These are phyloP conservation scores for Neurospora discreta DNA, from an alignment of 495 filamentous ascomycete genomes.

Conservation along the genomic window DNA sequence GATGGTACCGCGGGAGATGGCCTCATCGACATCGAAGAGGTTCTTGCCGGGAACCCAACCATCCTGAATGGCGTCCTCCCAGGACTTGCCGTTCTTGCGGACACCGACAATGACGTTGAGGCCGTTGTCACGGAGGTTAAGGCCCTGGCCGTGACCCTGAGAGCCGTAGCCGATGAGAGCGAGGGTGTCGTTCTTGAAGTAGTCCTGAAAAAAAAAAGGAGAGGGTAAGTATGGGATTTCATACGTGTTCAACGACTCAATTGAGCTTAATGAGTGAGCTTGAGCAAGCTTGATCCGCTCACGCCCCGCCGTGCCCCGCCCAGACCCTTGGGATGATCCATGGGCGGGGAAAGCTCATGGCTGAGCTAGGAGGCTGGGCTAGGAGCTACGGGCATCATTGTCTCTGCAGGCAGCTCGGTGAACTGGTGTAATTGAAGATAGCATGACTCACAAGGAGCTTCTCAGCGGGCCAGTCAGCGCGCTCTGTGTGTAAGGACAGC, in stretches of 20 bases:
- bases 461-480: constrained; percentile 94
- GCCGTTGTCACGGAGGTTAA: constrained; percentile 98
- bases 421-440: neutral
- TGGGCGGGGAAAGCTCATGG: neutral
- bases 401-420: neutral
- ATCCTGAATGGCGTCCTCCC: constrained; percentile 93
- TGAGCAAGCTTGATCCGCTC: neutral
- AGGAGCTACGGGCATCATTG: neutral
- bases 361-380: neutral
- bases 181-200: constrained; percentile 99
- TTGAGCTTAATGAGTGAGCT: neutral
- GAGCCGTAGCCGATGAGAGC: constrained; percentile 99
- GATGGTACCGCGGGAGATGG: constrained; percentile 86
- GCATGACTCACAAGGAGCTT: constrained; percentile 70
- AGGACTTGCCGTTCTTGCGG: constrained; percentile 93
- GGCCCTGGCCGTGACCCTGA: constrained; percentile 94
- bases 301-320: neutral
- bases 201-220: constrained; percentile 48
- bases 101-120: constrained; percentile 98
- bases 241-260: neutral
- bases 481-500: constrained; percentile 47
- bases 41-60: constrained; percentile 98
- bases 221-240: neutral
- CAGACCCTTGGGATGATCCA: neutral
- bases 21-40: constrained; percentile 93